Evolutionary conservation across 352 stramenopile species (phyloP), one percentile per base, ranked within the genome.

Genomic region (Phytophthora tentaculata): DNA sequence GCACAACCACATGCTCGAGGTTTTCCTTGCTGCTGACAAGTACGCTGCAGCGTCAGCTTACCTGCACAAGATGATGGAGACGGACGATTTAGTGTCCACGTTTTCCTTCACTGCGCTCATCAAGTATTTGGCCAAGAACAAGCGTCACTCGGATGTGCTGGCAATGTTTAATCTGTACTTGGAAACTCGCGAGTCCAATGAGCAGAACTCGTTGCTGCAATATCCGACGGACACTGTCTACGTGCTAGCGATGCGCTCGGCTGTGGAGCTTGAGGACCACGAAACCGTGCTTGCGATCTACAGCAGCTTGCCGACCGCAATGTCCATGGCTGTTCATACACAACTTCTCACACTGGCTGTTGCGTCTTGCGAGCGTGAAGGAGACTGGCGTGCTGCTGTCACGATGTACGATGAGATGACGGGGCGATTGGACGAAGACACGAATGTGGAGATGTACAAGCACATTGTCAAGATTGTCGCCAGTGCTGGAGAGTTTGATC

Each of bases 381-480:
- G 78, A 22, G 88, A 95, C 69, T 96, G 88, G 88, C 80, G 86
- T 14, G 66, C 68, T 10, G 88, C 86, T 13, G 88, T 96, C 49
- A 83, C 85, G 20, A 63, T 94, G 56, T 96, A 92, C 60, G 85
- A 90, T 59, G 81, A 90, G 45, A 77, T 94, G 67, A 86, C 81
- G 5, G 73, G 73, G 56, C 63, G 70, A 20, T 47, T 91, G 35
- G 77, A 86, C 43, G 77, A 80, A 37, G 76, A 79, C 16, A 89
- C 69, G 48, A 93, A 92, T 67, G 76, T 90, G 29, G 73, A 83
- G 66, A 71, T 93, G 49, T 96, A 96, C 80, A 85, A 95, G 48
- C 73, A 83, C 17, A 86, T 94, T 28, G 85, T 96, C 32, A 89
- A 90, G 67, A 86, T 93, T 61, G 88, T 96, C 26, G 88, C 86